Percentiles rank a stretch among this genome's conserved stretches.
Conservation (phyloP, 805 yeast genomes). For the Sugiyamaella floridensis region DNA sequence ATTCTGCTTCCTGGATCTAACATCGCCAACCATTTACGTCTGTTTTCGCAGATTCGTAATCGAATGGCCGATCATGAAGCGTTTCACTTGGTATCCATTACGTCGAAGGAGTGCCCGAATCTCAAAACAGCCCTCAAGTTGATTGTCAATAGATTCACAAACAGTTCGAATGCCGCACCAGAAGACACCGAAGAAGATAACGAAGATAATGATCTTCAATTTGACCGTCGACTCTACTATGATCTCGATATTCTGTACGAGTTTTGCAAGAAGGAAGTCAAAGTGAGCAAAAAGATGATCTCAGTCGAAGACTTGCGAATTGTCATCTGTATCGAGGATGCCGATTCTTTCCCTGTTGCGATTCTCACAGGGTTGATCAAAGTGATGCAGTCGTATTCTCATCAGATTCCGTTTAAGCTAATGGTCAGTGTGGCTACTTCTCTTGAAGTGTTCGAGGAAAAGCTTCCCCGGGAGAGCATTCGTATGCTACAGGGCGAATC, state of each 20-base stretch:
- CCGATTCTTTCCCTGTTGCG: slow-evolving; percentile 31
- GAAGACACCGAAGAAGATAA: slow-evolving; percentile 15
- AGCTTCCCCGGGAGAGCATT: slow-evolving; percentile 25
- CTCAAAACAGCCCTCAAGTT: slow-evolving; percentile 28
- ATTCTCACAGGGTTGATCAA: slow-evolving; percentile 27
- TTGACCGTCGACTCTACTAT: slow-evolving; percentile 31
- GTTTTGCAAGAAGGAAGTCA: slow-evolving; percentile 23
- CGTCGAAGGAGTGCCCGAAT: slow-evolving; percentile 32
- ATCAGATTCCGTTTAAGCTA: slow-evolving; percentile 28
- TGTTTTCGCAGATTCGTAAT: slow-evolving; percentile 21
- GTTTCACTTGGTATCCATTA: slow-evolving; percentile 22
- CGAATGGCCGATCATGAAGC: slow-evolving; percentile 11
- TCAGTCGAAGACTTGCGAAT: slow-evolving; percentile 17
- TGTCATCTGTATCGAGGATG: slow-evolving; percentile 32
- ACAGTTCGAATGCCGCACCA: background rate
- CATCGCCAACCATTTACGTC: slow-evolving; percentile 29
- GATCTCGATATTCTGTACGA: slow-evolving; percentile 32
- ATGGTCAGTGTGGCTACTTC: slow-evolving; percentile 33
- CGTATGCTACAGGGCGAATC: slow-evolving; percentile 21
- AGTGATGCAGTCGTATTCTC: slow-evolving; percentile 29
- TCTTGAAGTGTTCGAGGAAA: slow-evolving; percentile 30
- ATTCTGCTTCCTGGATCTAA: slow-evolving; percentile 30
- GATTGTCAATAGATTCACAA: slow-evolving; percentile 29
- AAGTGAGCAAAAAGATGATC: background rate
- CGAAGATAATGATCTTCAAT: slow-evolving; percentile 12